Evolutionary conservation across 78 protist species (phyloP).

Genomic region (Mastigamoeba balamuthi): DNA sequence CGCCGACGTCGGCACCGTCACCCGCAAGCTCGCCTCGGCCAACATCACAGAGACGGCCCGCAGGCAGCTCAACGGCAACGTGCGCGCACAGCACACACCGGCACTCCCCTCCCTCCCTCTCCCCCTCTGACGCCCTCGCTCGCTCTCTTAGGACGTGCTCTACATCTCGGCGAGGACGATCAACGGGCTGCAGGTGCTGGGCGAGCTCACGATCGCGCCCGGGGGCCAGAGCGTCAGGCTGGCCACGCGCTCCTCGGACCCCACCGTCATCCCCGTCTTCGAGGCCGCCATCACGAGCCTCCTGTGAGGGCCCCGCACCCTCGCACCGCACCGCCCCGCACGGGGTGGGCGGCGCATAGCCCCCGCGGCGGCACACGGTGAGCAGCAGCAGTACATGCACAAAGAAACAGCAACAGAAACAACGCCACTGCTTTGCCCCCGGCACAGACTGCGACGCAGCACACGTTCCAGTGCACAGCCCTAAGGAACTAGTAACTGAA

Average conservation of each 20-base stretch:
- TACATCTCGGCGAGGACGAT: conserved; percentile 1
- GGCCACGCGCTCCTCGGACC: neutral
- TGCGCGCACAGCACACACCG: neutral
- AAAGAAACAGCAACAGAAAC: too few species aligned
- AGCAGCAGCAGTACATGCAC: too few species aligned
- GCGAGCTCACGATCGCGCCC: neutral
- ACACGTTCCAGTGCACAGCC: too few species aligned
- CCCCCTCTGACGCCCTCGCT: neutral
- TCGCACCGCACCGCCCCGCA: too few species aligned
- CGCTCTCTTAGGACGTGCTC: neutral
- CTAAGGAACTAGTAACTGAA: too few species aligned
- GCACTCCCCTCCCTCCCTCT: neutral
- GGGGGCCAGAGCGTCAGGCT: neutral
- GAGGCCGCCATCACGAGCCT: neutral
- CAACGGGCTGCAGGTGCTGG: neutral
- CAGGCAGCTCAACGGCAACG: neutral
- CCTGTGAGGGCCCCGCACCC: too few species aligned
- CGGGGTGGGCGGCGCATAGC: too few species aligned
- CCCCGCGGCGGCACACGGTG: too few species aligned
- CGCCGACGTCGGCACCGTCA: neutral
- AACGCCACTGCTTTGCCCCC: too few species aligned
- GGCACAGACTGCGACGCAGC: too few species aligned
- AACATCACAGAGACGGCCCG: neutral
- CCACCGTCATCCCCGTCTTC: neutral
- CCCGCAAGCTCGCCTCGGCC: neutral